A percentile compares a stretch with the other conserved stretches of the same genome.
Conservation (phyloP, 768 basidiomycete genomes). For the Roridomyces roridus region DNA sequence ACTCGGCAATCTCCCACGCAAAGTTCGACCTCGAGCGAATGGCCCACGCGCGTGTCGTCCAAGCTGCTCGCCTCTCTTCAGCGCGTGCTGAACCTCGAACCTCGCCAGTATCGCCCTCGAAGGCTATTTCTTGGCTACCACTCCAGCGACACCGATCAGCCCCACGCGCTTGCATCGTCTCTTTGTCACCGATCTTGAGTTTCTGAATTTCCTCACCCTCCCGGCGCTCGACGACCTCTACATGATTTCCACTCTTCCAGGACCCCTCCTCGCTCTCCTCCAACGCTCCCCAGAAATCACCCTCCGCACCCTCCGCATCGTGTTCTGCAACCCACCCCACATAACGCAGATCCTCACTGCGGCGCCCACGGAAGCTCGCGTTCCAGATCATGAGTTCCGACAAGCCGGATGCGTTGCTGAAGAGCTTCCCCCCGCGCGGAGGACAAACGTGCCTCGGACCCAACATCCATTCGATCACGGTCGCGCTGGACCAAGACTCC, state of each 20-base stretch:
- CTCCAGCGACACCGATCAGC: not conserved
- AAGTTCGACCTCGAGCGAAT: not conserved
- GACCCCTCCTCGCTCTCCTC: not conserved
- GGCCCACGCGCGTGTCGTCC: not conserved
- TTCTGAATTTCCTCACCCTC: too few relatives aligned
- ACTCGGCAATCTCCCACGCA: not conserved
- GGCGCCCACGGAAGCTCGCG: not conserved
- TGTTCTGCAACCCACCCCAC: not conserved
- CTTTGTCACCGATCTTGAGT: too few relatives aligned
- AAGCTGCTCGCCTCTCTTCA: not conserved
- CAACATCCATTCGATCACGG: not conserved
- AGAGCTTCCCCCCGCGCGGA: not conserved
- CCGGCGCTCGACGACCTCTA: too few relatives aligned
- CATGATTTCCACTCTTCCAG: not conserved
- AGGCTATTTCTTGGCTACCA: too few relatives aligned
- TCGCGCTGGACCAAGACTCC: not conserved
- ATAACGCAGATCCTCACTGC: not conserved
- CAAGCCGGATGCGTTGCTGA: not conserved
- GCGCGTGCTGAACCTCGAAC: constrained; percentile 1
- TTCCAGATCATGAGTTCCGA: not conserved
- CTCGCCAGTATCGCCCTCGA: constrained; percentile 1
- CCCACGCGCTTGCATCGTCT: constrained; percentile 10
- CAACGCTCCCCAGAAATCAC: not conserved
- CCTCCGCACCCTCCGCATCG: not conserved
- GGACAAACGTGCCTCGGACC: not conserved